Evolutionary conservation across 2,329 filamentous ascomycete species (phyloP).

Genomic region (Aspergillus nomiae): DNA sequence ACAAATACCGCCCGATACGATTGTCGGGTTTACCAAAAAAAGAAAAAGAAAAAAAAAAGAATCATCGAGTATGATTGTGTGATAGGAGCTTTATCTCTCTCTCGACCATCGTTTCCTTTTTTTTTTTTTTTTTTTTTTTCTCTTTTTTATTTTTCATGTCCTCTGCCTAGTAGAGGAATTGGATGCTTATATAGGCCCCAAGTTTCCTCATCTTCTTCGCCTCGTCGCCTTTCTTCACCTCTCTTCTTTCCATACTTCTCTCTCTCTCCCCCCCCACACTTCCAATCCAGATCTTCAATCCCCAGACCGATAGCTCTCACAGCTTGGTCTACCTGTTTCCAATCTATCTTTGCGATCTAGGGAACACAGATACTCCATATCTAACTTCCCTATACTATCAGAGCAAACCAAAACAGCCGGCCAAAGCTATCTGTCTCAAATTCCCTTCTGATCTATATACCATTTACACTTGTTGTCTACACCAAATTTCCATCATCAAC

Average conservation of each 20-base stretch:
- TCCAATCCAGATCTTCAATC: background rate
- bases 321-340: background rate
- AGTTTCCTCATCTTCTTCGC: slow-evolving; percentile 2
- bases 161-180: background rate
- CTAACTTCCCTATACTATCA: background rate
- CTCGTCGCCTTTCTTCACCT: background rate
- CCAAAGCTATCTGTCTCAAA: background rate
- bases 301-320: background rate
- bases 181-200: slow-evolving; percentile 1
- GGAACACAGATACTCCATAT: background rate
- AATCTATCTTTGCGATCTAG: background rate
- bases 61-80: background rate
- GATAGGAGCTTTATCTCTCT: background rate
- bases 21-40: background rate
- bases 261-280: background rate
- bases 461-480: slow-evolving; percentile 15
- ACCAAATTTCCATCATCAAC: slow-evolving; percentile 10
- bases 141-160: background rate
- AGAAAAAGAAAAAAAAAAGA: background rate
- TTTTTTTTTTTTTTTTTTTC: background rate
- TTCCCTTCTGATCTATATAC: slow-evolving; percentile 13
- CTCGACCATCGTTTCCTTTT: background rate
- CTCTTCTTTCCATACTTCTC: background rate
- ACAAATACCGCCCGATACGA: background rate
- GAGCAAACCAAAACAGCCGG: slow-evolving; percentile 11